Evolutionary conservation across 345 rosid genomes (phyloP).

Genomic region (Ailanthus altissimus): DNA sequence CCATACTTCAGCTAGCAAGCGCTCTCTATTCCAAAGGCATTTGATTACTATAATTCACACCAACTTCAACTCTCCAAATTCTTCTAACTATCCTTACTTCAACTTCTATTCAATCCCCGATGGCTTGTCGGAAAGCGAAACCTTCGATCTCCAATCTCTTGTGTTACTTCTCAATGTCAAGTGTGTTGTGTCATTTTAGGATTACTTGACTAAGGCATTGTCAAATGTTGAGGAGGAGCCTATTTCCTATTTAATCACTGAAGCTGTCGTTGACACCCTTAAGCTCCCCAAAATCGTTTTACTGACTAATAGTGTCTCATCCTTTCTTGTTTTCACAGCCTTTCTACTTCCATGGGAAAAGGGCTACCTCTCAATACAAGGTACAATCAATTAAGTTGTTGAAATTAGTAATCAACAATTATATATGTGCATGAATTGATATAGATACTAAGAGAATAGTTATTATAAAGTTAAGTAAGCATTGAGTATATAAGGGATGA

Average conservation of each 20-base stretch:
- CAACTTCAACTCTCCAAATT: constrained; percentile 36
- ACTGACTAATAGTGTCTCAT: constrained; percentile 29
- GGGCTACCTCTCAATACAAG: constrained; percentile 36
- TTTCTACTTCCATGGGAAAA: constrained; percentile 27
- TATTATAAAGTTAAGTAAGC: no score
- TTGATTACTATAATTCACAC: constrained; percentile 35
- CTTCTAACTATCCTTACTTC: constrained; percentile 33
- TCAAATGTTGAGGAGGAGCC: constrained; percentile 25
- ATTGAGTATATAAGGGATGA: no score
- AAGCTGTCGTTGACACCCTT: constrained; percentile 31
- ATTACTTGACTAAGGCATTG: constrained; percentile 28
- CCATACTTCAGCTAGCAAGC: constrained; percentile 42
- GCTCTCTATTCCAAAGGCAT: constrained; percentile 37
- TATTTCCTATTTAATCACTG: constrained; percentile 38
- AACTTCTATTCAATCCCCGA: constrained; percentile 29
- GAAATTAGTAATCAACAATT: no score
- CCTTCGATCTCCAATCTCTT: constrained; percentile 27
- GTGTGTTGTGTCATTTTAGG: constrained; percentile 22
- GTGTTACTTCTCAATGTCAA: constrained; percentile 12
- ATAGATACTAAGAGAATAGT: no score
- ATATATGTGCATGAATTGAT: no score
- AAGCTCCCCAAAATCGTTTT: constrained; percentile 30
- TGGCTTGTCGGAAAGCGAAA: constrained; percentile 19
- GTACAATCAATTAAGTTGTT: constrained; percentile 19
- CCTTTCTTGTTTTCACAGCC: constrained; percentile 33